These are phyloP conservation scores for Cryptococcus wingfieldii DNA, from an alignment of 1,284 basidiomycete genomes.

Conservation along the genomic window DNA sequence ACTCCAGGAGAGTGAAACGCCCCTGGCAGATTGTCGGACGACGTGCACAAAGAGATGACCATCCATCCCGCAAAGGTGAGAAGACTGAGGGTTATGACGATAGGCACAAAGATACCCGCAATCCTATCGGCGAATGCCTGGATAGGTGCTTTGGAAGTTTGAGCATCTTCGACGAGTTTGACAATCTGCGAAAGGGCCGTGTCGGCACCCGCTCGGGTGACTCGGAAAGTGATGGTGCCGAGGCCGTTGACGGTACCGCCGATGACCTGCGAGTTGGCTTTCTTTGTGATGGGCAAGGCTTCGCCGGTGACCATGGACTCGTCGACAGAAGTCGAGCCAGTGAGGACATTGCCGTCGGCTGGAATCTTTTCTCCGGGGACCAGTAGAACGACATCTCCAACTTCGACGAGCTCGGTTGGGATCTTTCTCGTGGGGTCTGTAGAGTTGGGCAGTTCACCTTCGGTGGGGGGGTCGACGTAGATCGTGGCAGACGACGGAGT, in stretches of 20 bases:
- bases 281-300: constrained; percentile 83
- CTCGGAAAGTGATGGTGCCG: constrained; percentile 91
- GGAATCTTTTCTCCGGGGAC: constrained; percentile 96
- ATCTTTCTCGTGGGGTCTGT: constrained; percentile 79
- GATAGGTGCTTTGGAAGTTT: constrained; percentile 96
- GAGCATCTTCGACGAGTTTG: constrained; percentile 93
- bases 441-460: constrained; percentile 53
- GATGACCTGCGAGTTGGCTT: constrained; percentile 75
- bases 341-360: constrained; percentile 85
- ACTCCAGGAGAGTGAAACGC: constrained; percentile 81
- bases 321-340: constrained; percentile 82
- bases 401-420: constrained; percentile 89
- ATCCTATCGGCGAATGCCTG: constrained; percentile 94
- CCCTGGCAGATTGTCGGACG: constrained; percentile 61
- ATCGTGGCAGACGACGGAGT: constrained; percentile 93
- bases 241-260: constrained; percentile 96
- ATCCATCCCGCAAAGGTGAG: constrained; percentile 86
- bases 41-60: constrained; percentile 62
- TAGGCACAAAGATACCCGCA: constrained; percentile 92
- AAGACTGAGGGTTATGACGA: constrained; percentile 75
- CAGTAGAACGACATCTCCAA: constrained; percentile 88
- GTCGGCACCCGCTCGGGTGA: constrained; percentile 92
- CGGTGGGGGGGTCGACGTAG: constrained; percentile 57
- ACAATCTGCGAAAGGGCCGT: constrained; percentile 96
- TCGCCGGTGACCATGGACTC: constrained; percentile 98